A percentile compares a stretch with the other conserved stretches of the same genome.
Evolutionary conservation across 2,329 filamentous ascomycete genomes (phyloP).

Genomic region (Blastomyces percursus): DNA sequence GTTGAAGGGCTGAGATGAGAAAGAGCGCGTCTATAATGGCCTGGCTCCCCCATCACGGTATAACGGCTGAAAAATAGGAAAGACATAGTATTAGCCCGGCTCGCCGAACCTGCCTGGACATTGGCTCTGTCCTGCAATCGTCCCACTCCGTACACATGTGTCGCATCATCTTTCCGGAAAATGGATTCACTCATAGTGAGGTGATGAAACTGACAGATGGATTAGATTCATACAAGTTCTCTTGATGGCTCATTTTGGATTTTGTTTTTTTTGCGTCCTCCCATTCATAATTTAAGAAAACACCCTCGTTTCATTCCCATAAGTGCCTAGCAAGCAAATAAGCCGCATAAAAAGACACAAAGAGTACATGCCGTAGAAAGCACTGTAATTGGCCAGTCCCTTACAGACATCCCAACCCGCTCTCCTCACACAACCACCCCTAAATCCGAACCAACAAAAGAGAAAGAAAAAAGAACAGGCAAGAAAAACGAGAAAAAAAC

Average conservation of each 20-base stretch:
- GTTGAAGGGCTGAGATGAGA: too few species aligned
- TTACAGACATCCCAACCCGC: neutral
- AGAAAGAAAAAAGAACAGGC: constrained; percentile 15
- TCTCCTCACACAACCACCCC: constrained; percentile 13
- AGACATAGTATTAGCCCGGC: too few species aligned
- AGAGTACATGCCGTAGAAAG: neutral
- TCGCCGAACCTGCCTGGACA: too few species aligned
- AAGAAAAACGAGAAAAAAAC: constrained; percentile 13
- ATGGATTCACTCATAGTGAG: too few species aligned
- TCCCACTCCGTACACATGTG: too few species aligned
- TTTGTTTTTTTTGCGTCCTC: neutral
- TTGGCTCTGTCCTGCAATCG: too few species aligned
- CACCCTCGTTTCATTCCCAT: too few species aligned
- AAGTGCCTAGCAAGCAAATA: neutral
- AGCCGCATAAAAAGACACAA: neutral
- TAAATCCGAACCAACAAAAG: constrained; percentile 14
- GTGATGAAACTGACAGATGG: neutral
- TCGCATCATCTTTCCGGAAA: too few species aligned
- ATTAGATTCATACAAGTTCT: neutral
- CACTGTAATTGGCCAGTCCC: neutral
- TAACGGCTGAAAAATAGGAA: too few species aligned
- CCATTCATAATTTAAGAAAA: neutral
- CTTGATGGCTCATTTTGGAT: neutral
- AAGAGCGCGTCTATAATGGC: too few species aligned
- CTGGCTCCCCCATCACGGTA: too few species aligned